These are phyloP conservation scores for Geotrichum klebahnii DNA, from an alignment of 1,139 yeast species.

Conservation along the genomic window DNA sequence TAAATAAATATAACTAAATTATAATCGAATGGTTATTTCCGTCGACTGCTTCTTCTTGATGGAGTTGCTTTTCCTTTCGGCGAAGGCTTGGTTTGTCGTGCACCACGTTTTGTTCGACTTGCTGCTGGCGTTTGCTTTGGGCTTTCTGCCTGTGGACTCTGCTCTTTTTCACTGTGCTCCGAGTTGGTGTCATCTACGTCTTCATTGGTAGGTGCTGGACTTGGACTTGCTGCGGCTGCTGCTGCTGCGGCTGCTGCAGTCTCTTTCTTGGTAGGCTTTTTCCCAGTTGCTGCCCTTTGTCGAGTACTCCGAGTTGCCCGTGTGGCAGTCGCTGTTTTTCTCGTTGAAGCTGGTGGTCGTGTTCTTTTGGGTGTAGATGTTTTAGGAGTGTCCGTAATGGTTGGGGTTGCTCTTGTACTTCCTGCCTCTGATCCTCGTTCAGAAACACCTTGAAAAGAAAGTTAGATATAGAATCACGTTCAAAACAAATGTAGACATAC, in stretches of 20 bases:
- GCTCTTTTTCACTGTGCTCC: conserved; percentile 23
- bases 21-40: conserved; percentile 22
- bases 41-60: conserved; percentile 26
- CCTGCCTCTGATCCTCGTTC: conserved; percentile 16
- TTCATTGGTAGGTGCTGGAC: conserved; percentile 12
- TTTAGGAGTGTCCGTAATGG: conserved; percentile 15
- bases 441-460: background rate
- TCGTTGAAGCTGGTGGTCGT: conserved; percentile 21
- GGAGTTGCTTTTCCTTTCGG: conserved; percentile 21
- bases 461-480: background rate
- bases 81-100: conserved; percentile 19
- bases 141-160: conserved; percentile 14
- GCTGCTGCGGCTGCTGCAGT: conserved; percentile 20
- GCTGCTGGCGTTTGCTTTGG: conserved; percentile 17
- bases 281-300: conserved; percentile 14
- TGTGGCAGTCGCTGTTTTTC: conserved; percentile 15
- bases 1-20: background rate
- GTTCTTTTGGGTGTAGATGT: conserved; percentile 19
- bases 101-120: conserved; percentile 22
- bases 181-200: conserved; percentile 20
- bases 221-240: conserved; percentile 14
- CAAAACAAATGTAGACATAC: background rate
- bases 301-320: conserved; percentile 18
- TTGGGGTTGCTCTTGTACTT: conserved; percentile 13
- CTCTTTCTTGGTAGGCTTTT: conserved; percentile 17